Evolutionary conservation across 495 filamentous ascomycete genomes (phyloP).

Genomic region (Sordaria brevicollis): DNA sequence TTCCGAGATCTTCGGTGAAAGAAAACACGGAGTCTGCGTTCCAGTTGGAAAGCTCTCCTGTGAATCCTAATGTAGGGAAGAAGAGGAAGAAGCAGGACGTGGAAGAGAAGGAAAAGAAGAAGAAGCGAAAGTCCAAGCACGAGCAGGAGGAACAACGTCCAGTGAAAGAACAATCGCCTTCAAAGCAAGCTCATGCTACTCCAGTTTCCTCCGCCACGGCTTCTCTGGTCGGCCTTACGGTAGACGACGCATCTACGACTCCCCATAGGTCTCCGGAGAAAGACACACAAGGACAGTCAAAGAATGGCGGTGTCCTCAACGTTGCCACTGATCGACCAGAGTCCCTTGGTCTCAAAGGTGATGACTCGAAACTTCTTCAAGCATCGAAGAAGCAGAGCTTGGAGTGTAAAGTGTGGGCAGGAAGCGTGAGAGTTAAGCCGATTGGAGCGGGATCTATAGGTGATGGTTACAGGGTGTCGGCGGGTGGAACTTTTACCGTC

Average conservation of each 20-base stretch:
- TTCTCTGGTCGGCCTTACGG: not conserved
- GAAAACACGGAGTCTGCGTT: not conserved
- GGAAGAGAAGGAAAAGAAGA: not conserved
- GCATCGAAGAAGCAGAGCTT: not conserved
- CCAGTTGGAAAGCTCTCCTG: not conserved
- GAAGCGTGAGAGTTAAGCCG: not conserved
- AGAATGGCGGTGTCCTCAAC: not conserved
- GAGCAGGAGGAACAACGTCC: not conserved
- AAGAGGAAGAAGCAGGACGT: not conserved
- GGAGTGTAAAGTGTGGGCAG: not conserved
- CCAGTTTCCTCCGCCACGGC: not conserved
- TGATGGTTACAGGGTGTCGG: not conserved
- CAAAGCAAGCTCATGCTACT: not conserved
- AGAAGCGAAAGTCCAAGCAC: not conserved
- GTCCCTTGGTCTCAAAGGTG: not conserved
- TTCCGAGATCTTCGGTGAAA: not conserved
- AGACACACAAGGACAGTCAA: rapidly evolving
- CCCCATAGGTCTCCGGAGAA: not conserved
- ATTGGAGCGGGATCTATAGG: too few relatives aligned
- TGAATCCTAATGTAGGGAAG: not conserved
- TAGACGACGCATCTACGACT: not conserved
- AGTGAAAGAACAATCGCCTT: not conserved
- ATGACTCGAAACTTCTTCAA: not conserved
- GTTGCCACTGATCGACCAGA: not conserved
- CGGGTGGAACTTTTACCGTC: not conserved